Percentiles rank a stretch among this genome's conserved stretches.
Conservation (phyloP, 164 flowering plant genomes). For the Echeveria elegans region DNA sequence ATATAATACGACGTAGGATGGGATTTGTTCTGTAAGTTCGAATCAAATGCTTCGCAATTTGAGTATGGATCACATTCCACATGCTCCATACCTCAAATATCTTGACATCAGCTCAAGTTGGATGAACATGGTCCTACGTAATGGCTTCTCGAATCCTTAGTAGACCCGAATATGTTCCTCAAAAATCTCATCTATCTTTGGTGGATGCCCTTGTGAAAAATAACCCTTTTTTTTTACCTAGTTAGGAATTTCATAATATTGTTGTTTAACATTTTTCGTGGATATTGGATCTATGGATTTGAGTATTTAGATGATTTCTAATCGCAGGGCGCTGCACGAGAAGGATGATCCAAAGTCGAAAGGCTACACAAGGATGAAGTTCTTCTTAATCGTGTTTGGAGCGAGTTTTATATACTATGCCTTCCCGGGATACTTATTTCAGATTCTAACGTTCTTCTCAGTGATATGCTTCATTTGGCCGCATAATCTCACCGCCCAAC, state of each 20-base stretch:
- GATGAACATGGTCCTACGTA: not conserved
- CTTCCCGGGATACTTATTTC: not conserved
- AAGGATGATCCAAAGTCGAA: constrained; percentile 1
- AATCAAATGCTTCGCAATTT: not conserved
- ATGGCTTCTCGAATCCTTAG: not conserved
- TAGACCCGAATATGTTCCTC: not conserved
- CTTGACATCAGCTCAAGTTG: not conserved
- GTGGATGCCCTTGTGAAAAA: not conserved
- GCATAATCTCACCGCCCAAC: not conserved
- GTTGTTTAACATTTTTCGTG: too few species aligned
- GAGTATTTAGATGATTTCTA: not conserved
- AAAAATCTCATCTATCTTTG: not conserved
- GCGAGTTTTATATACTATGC: constrained; percentile 4
- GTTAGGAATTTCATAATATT: too few species aligned
- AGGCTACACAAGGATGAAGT: constrained; percentile 2
- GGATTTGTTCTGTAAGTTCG: too few species aligned
- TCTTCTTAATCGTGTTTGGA: not conserved
- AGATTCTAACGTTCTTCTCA: not conserved
- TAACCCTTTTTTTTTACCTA: not conserved
- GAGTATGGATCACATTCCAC: not conserved
- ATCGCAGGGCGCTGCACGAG: constrained; percentile 15
- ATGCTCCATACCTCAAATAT: not conserved
- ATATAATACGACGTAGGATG: too few species aligned
- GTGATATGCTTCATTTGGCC: constrained; percentile 3
- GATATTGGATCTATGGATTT: not conserved